Base-by-base conservation (phyloP, 2,329 filamentous ascomycete species). In the Ascochyta rabiei region DNA sequence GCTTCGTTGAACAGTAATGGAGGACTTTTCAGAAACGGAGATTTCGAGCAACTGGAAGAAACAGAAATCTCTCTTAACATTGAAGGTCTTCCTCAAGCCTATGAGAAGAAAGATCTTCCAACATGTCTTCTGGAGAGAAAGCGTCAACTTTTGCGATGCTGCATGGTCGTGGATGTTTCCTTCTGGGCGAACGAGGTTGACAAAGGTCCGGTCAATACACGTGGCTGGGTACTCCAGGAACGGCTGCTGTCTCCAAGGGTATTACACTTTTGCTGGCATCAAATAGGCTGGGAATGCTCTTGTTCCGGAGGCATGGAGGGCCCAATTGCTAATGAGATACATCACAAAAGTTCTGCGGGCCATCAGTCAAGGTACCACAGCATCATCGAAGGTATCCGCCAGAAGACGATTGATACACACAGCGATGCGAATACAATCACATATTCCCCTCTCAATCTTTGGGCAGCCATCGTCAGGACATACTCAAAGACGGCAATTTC, bases 141-240 rank as follows among this genome's bases (percentile, higher is more conserved):
- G 6, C 31, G 39, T 3, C 24, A 38, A 5, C 23, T 31, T 12
- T 9, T 31, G 24, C 21, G 15, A 9, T 33, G 6, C 1, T 51
- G 48, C 15, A 46, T 16, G 0, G 23, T 52, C 7, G 0, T 40
- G 7, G 49, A 52, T 30, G 28, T 16, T 1, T 28, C 41, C 2
- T 41, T 52, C 16, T 66, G 63, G 63, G n/a, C 49, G 1, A 40
- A 61, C 1, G 37, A 53, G 1, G 56, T 69, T 3, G 57, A 66
- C 3, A 15, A 50, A 0, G 58, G 53, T 4, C 53, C 62, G 1
- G 48, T 69, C 7, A 66, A 68, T 38, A 33, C 10, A n/a, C 31
- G 66, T n/a, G 66, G 48, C 2, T 70, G 67, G 67, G 62, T 66
- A 0, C 40, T 67, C 0, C 67, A 70, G 38, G 67, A 70, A 31